A percentile compares a stretch with the other conserved stretches of the same genome.
These are phyloP conservation scores for Crucibulum laeve DNA, from an alignment of 768 basidiomycete genomes.

Conservation along the genomic window DNA sequence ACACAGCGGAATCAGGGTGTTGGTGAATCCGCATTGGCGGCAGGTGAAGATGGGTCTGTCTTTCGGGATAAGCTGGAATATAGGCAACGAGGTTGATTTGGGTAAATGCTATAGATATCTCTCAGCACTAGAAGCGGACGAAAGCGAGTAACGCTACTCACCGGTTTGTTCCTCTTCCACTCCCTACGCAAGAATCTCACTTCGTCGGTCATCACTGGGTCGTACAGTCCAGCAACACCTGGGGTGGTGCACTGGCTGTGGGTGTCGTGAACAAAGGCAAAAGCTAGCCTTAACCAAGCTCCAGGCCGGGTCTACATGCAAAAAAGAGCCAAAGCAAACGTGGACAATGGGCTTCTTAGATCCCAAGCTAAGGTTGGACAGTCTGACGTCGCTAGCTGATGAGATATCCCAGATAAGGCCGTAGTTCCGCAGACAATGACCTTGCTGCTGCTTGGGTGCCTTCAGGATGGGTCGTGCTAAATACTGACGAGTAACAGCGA, in stretches of 20 bases:
- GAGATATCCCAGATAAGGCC: neutral
- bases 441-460: neutral
- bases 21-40: conserved; percentile 40
- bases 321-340: neutral
- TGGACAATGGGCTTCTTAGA: neutral
- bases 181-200: conserved; percentile 17
- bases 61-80: conserved; percentile 32
- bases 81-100: conserved; percentile 42
- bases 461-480: no score
- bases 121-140: conserved; percentile 5
- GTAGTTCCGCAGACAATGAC: neutral
- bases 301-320: no score
- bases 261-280: no score
- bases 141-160: conserved; percentile 14
- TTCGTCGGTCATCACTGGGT: no score
- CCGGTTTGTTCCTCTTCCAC: conserved; percentile 39
- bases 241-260: no score
- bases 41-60: conserved; percentile 42
- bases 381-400: neutral
- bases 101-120: conserved; percentile 29
- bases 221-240: no score
- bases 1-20: conserved; percentile 44
- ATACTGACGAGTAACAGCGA: no score
- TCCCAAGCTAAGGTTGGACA: neutral
- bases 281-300: no score